Conservation (phyloP, 768 basidiomycete genomes). For the Tremella yokohamensis region DNA sequence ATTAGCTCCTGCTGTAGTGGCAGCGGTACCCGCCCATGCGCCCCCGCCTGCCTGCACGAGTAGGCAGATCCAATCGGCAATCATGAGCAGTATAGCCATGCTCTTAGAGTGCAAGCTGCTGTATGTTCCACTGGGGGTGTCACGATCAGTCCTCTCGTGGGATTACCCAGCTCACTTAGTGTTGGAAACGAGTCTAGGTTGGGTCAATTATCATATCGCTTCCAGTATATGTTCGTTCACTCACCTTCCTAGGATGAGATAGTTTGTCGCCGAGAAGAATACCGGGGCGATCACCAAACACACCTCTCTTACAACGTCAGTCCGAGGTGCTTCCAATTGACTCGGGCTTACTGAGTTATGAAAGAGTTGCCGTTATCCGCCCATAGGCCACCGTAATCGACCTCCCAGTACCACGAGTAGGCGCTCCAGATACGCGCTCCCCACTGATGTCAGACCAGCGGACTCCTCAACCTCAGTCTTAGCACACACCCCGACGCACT, state of each 20-base stretch:
- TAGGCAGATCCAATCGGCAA: slow-evolving; percentile 59
- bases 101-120: slow-evolving; percentile 23
- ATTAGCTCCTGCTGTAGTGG: slow-evolving; percentile 33
- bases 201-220: no score
- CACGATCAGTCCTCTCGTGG: background rate
- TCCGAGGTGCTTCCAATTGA: background rate
- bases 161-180: slow-evolving; percentile 44
- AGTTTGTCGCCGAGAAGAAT: slow-evolving; percentile 59
- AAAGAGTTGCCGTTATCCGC: slow-evolving; percentile 44
- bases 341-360: slow-evolving; percentile 54
- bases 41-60: slow-evolving; percentile 67
- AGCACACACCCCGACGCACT: slow-evolving; percentile 20
- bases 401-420: slow-evolving; percentile 11
- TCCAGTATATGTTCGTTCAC: no score
- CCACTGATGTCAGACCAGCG: slow-evolving; percentile 15
- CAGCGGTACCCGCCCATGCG: slow-evolving; percentile 56
- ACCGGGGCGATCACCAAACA: slow-evolving; percentile 61
- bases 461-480: background rate
- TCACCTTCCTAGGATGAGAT: slow-evolving; percentile 59
- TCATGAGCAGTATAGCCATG: slow-evolving; percentile 47
- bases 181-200: slow-evolving; percentile 43
- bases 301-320: slow-evolving; percentile 54
- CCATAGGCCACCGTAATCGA: slow-evolving; percentile 25
- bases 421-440: slow-evolving; percentile 20
- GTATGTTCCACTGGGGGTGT: slow-evolving; percentile 16